A percentile compares a stretch with the other conserved stretches of the same genome.
phyloP scores from a whole-genome alignment of 78 protist genomes.

The Chrysochromulina tobinii region DNA sequence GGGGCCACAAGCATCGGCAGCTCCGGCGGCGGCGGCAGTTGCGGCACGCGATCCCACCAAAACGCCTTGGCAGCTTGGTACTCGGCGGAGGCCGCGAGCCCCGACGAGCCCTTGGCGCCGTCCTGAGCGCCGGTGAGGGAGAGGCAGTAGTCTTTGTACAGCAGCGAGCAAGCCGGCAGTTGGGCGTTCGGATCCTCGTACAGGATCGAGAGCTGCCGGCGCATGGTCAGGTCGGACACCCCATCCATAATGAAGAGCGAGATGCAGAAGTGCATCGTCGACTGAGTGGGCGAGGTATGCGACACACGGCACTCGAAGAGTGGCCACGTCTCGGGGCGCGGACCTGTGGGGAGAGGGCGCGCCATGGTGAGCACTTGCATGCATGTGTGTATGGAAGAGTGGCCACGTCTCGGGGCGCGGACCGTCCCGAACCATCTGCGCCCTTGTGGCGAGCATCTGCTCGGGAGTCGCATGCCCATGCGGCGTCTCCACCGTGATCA shows the following conservation, averaged over 20 bases:
- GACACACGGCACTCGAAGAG: background rate
- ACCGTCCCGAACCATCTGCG: background rate
- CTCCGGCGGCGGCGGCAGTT: background rate
- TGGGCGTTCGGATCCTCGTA: background rate
- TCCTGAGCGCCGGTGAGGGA: background rate
- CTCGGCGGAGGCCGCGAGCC: background rate
- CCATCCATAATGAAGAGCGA: background rate
- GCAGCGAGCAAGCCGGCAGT: background rate
- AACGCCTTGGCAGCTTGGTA: background rate
- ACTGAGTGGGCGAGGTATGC: background rate
- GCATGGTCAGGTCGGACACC: background rate
- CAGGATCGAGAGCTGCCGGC: background rate
- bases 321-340: background rate
- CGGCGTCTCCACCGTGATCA: background rate
- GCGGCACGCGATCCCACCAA: background rate
- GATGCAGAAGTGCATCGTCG: background rate
- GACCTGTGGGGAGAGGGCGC: no score
- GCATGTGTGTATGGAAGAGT: background rate
- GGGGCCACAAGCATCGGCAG: background rate
- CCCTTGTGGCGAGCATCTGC: background rate
- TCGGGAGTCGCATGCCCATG: background rate
- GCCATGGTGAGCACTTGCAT: no score
- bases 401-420: background rate
- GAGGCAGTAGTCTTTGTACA: background rate
- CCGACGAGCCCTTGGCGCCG: background rate